phyloP scores from a whole-genome alignment of 176 grass and related monocot genomes.

The Raddia guianensis region DNA sequence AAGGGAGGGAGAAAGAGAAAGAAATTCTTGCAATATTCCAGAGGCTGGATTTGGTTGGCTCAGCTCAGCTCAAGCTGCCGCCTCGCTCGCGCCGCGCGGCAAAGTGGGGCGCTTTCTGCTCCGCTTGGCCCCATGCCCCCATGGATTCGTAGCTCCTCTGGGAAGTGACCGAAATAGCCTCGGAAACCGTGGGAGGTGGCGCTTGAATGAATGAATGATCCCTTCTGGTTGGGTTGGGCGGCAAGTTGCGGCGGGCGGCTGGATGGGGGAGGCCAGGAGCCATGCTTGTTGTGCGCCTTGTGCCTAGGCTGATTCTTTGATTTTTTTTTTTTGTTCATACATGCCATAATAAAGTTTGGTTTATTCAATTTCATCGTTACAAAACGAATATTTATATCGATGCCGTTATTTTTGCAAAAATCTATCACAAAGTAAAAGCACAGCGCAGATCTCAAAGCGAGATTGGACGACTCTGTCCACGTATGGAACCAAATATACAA shows the following conservation, averaged over 20 bases:
- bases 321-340: too few relatives aligned
- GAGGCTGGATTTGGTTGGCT: constrained; percentile 36
- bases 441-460: too few relatives aligned
- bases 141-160: constrained; percentile 6
- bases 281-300: too few relatives aligned
- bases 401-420: too few relatives aligned
- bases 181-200: not conserved
- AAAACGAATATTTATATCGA: too few relatives aligned
- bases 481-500: too few relatives aligned
- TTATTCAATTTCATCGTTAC: too few relatives aligned
- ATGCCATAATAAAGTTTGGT: too few relatives aligned
- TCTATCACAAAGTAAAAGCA: too few relatives aligned
- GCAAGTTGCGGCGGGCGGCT: not conserved
- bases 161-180: constrained; percentile 43
- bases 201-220: not conserved
- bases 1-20: not conserved
- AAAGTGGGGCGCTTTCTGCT: not conserved
- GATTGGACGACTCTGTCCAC: too few relatives aligned
- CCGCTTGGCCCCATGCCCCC: not conserved
- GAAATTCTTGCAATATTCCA: not conserved
- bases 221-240: not conserved
- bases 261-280: too few relatives aligned
- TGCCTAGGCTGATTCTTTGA: too few relatives aligned
- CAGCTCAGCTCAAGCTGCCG: not conserved
- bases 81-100: not conserved